phyloP scores from a whole-genome alignment of 2,329 filamentous ascomycete genomes.

The Scleromitrula shiraiana region DNA sequence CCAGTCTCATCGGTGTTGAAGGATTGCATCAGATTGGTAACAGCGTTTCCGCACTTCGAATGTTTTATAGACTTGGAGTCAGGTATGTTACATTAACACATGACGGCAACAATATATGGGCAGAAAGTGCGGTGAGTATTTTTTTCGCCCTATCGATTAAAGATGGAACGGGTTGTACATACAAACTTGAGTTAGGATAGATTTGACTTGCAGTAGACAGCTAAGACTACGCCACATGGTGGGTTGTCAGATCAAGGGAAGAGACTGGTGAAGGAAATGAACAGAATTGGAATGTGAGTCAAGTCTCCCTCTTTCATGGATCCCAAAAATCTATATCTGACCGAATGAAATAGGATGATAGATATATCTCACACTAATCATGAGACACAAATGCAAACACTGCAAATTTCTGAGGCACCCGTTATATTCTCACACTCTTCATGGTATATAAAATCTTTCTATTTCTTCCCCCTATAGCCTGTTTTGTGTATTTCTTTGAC shows the following conservation, averaged over 20 bases:
- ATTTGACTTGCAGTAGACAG: too few relatives aligned
- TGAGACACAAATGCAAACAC: conserved; percentile 55
- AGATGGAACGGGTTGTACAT: conserved; percentile 50
- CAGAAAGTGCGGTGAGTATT: too few relatives aligned
- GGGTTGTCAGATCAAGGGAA: conserved; percentile 34
- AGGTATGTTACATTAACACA: conserved; percentile 61
- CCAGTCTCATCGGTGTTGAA: conserved; percentile 48
- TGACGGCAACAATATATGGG: conserved; percentile 52
- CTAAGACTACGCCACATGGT: too few relatives aligned
- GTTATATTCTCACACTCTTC: conserved; percentile 60
- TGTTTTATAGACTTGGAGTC: conserved; percentile 54
- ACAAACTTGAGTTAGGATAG: too few relatives aligned
- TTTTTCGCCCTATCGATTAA: too few relatives aligned
- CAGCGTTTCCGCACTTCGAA: conserved; percentile 46
- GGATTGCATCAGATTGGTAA: conserved; percentile 49
- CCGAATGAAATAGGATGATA: too few relatives aligned
- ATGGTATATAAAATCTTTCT: too few relatives aligned
- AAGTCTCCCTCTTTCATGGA: too few relatives aligned
- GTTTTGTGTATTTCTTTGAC: too few relatives aligned
- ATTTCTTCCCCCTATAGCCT: too few relatives aligned
- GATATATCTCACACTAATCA: conserved; percentile 56
- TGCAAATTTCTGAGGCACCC: conserved; percentile 44
- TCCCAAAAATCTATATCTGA: too few relatives aligned
- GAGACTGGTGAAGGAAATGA: conserved; percentile 55
- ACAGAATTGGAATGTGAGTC: too few relatives aligned